Conservation (phyloP, 2,329 filamentous ascomycete genomes). For the Erysiphe neolycopersici region DNA sequence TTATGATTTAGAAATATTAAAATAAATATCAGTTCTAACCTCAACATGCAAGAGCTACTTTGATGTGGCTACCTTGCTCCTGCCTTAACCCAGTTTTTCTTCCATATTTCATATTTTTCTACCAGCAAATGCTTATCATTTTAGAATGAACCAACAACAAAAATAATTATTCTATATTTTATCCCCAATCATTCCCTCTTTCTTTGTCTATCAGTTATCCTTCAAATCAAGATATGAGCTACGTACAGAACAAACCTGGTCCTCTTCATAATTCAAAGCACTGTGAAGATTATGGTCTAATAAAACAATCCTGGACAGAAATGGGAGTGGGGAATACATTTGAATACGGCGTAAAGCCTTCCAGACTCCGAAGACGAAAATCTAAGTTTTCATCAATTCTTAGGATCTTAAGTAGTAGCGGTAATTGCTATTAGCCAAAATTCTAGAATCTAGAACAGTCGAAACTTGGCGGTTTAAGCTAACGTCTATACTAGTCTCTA, state of each 20-base stretch:
- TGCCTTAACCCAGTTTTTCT: no score
- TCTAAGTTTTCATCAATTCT: constrained; percentile 19
- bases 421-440: constrained; percentile 3
- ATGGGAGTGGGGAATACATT: neutral
- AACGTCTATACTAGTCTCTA: constrained; percentile 3
- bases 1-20: no score
- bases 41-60: no score
- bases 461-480: neutral
- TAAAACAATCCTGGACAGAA: neutral
- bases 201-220: no score
- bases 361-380: constrained; percentile 17
- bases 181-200: no score
- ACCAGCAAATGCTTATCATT: no score
- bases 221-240: constrained; percentile 1
- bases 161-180: no score
- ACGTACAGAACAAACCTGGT: constrained; percentile 2
- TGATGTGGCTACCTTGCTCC: no score
- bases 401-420: constrained; percentile 18
- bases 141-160: no score
- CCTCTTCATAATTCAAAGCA: neutral
- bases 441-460: neutral
- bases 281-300: constrained; percentile 7
- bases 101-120: no score
- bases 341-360: constrained; percentile 7
- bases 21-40: no score